Conservation (phyloP, 352 stramenopile species). For the Phytophthora meadii region DNA sequence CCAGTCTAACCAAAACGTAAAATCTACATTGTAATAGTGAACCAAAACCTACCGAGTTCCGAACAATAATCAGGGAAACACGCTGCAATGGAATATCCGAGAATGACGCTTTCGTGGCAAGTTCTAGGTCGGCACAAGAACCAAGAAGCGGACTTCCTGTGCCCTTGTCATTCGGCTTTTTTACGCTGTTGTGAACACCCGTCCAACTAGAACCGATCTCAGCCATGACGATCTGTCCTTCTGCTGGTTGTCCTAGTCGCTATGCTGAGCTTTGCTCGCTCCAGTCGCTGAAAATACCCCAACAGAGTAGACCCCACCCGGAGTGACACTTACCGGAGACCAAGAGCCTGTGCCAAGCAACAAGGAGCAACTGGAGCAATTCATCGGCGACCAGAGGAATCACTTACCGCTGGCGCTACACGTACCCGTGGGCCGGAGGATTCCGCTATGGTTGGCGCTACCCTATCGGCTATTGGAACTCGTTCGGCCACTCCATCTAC, state of each 20-base stretch:
- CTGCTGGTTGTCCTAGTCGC: slow-evolving; percentile 31
- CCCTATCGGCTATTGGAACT: slow-evolving; percentile 47
- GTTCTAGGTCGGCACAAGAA: too few relatives aligned
- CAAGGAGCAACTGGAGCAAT: slow-evolving; percentile 16
- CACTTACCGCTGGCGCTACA: too few relatives aligned
- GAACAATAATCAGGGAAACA: too few relatives aligned
- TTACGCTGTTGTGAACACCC: slow-evolving; percentile 25
- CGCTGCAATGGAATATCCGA: too few relatives aligned
- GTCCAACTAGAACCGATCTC: slow-evolving; percentile 6
- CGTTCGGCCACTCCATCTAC: slow-evolving; percentile 39
- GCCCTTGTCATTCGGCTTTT: slow-evolving; percentile 26
- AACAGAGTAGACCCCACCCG: slow-evolving; percentile 28
- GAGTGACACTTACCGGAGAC: slow-evolving; percentile 26
- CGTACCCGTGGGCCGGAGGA: slow-evolving; percentile 18
- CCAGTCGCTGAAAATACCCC: slow-evolving; percentile 1
- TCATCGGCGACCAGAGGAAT: too few relatives aligned
- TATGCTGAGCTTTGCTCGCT: slow-evolving; percentile 26
- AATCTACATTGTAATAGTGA: not conserved
- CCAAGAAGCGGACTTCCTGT: too few relatives aligned
- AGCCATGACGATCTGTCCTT: slow-evolving; percentile 26
- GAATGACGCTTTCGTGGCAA: too few relatives aligned
- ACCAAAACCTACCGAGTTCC: not conserved
- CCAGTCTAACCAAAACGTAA: slow-evolving; percentile 12
- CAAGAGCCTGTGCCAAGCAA: slow-evolving; percentile 33
- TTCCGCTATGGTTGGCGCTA: slow-evolving; percentile 51